Evolutionary conservation across 2,329 filamentous ascomycete genomes (phyloP).

Genomic region (Beauveria australis): DNA sequence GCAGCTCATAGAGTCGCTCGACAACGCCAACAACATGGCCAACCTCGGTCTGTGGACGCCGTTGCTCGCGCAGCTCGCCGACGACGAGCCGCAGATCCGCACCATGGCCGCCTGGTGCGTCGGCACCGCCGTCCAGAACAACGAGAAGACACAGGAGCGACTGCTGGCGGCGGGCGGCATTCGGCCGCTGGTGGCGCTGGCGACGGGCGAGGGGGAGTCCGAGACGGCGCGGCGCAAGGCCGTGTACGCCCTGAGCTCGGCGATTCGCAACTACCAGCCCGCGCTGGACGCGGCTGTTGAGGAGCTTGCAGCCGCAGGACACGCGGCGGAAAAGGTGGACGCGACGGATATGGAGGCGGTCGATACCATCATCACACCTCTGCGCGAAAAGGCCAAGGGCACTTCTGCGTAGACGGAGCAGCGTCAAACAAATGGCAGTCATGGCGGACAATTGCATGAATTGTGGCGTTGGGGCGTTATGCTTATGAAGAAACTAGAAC

Average conservation of each 20-base stretch:
- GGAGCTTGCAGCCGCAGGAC: conserved; percentile 43
- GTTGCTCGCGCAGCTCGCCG: conserved; percentile 60
- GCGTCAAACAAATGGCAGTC: conserved; percentile 6
- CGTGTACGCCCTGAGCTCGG: conserved; percentile 78
- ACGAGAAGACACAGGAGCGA: conserved; percentile 73
- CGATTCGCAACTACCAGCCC: conserved; percentile 82
- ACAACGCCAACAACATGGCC: conserved; percentile 94
- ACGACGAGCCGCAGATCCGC: conserved; percentile 63
- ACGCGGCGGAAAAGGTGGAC: conserved; percentile 48
- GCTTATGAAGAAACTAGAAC: not conserved
- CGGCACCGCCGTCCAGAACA: conserved; percentile 94
- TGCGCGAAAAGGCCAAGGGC: conserved; percentile 47
- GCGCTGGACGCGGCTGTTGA: conserved; percentile 61
- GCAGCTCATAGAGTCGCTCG: conserved; percentile 81
- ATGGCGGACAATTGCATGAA: conserved; percentile 21
- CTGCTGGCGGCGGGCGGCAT: conserved; percentile 57
- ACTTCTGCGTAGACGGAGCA: conserved; percentile 12
- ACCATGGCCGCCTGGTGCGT: conserved; percentile 90
- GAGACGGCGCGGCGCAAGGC: conserved; percentile 73
- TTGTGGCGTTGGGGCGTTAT: conserved; percentile 26
- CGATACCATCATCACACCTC: conserved; percentile 61
- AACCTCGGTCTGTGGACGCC: conserved; percentile 74
- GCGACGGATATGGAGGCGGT: conserved; percentile 82
- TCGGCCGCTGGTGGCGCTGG: conserved; percentile 58
- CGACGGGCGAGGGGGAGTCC: conserved; percentile 50